Base-by-base conservation (phyloP, 495 filamentous ascomycete species). In the Emericellopsis terricola region DNA sequence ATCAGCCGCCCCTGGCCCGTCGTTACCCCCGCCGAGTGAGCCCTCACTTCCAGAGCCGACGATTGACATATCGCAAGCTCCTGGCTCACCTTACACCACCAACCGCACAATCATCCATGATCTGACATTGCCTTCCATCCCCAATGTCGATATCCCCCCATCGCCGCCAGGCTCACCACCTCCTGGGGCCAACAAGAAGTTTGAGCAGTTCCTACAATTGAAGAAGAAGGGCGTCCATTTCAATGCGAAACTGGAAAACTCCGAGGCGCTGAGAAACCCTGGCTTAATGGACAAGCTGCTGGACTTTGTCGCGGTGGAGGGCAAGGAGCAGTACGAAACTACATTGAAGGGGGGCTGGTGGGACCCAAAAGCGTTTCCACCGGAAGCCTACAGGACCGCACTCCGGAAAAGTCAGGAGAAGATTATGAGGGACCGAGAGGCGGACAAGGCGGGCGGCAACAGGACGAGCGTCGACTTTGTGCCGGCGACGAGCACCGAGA, bases 151-250 rank as follows among this genome's bases (percentile, higher is more conserved):
- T 30, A 92, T 96, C 40, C 89, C 89, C 13, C 66, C 68, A 2
- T 92, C 87, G 1, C 89, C 89, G 1, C 78, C 82, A 0, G 76
- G 76, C 13, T 78, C 80, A 10, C 81, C 85, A 2, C 55, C 71
- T 6, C 57, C 67, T 4, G 51, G 47, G 9, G 63, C 73, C 1
- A 81, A 72, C 34, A 63, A 65, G 33, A 94, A 92, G 42, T 80
- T 94, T 43, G 62, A 71, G 34, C 77, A 76, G 45, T 94, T 97
- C 52, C 70, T 94, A 1, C 62, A 69, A 16, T 62, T 94, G 29
- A 97, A 94, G 55, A 74, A 71, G 34, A 72, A 81, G 42, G 81
- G 81, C 2, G 60, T 83, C 19, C 91, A 97, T 56, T 94, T 97
- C 63, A 94, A 97, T 51, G 63, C 75, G 38, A 78, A 81, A 33